Evolutionary conservation across 2,329 filamentous ascomycete genomes (phyloP).

Genomic region (Aspergillus sp.): DNA sequence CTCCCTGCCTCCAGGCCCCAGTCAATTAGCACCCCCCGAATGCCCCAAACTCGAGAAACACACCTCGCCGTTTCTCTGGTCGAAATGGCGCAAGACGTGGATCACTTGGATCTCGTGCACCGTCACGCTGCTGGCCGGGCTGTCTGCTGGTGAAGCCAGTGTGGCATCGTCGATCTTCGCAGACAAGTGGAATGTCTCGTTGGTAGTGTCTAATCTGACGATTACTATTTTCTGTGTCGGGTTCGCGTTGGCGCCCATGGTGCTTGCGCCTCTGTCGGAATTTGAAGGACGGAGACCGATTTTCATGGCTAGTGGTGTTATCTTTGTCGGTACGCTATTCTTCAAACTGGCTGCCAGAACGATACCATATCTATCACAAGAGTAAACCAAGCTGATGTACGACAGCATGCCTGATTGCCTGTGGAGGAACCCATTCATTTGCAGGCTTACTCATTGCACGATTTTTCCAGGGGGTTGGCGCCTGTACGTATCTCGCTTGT

Average conservation of each 20-base stretch:
- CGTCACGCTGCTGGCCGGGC: constrained; percentile 70
- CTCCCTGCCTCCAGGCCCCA: constrained; percentile 20
- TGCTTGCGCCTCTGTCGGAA: constrained; percentile 78
- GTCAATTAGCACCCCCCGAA: constrained; percentile 41
- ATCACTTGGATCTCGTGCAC: constrained; percentile 66
- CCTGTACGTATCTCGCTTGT: constrained; percentile 45
- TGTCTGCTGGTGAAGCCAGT: constrained; percentile 71
- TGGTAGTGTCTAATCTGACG: constrained; percentile 60
- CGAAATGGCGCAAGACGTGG: constrained; percentile 57
- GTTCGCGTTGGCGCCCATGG: constrained; percentile 78
- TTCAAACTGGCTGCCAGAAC: not conserved
- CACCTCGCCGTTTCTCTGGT: constrained; percentile 66
- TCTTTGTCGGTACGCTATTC: constrained; percentile 50
- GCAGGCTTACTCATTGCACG: constrained; percentile 67
- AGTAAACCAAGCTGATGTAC: constrained; percentile 5
- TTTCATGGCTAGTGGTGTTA: constrained; percentile 62
- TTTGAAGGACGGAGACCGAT: constrained; percentile 80
- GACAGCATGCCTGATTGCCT: constrained; percentile 57
- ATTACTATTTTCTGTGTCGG: constrained; percentile 76
- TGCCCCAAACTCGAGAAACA: constrained; percentile 60
- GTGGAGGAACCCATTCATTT: constrained; percentile 61
- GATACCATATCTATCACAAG: not conserved
- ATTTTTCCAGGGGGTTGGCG: constrained; percentile 69
- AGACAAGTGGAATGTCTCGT: constrained; percentile 55
- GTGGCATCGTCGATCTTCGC: constrained; percentile 60